Conservation (phyloP, 176 grass and related monocot genomes). For the Coix lacrymajobi region DNA sequence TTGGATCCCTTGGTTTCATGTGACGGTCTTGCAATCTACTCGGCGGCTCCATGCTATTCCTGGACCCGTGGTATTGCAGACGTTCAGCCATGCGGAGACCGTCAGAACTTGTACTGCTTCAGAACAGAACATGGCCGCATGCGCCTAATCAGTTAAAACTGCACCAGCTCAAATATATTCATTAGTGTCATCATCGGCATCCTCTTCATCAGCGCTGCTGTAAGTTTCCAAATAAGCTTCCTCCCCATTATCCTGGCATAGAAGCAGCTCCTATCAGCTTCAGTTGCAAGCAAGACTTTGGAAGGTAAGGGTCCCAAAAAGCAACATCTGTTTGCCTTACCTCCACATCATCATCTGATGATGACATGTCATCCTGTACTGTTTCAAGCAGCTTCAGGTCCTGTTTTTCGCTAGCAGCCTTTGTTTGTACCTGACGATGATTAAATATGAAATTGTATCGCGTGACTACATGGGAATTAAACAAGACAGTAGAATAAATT, state of each 20-base stretch:
- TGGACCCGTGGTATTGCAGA: background rate
- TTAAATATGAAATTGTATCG: background rate
- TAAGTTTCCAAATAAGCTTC: constrained; percentile 89
- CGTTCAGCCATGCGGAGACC: background rate
- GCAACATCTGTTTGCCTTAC: constrained; percentile 30
- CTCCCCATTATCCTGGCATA: constrained; percentile 74
- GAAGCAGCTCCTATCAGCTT: constrained; percentile 19
- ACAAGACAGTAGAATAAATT: background rate
- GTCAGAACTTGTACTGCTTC: background rate
- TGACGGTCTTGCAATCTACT: background rate
- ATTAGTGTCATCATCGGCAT: constrained; percentile 16
- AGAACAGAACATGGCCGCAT: background rate
- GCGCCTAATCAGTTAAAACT: background rate
- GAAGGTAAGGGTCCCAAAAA: background rate
- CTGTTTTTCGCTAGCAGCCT: constrained; percentile 18
- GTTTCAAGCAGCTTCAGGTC: constrained; percentile 37
- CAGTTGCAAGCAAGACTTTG: background rate
- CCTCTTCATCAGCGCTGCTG: constrained; percentile 43
- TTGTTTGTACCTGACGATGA: constrained; percentile 51
- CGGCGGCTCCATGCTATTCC: background rate
- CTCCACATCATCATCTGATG: constrained; percentile 48
- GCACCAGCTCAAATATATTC: constrained; percentile 30
- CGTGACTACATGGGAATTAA: background rate
- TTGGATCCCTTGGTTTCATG: background rate
- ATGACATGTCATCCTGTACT: constrained; percentile 34